A percentile compares a stretch with the other conserved stretches of the same genome.
These are phyloP conservation scores for Holtermannia corniformis DNA, from an alignment of 768 basidiomycete genomes.

Conservation along the genomic window DNA sequence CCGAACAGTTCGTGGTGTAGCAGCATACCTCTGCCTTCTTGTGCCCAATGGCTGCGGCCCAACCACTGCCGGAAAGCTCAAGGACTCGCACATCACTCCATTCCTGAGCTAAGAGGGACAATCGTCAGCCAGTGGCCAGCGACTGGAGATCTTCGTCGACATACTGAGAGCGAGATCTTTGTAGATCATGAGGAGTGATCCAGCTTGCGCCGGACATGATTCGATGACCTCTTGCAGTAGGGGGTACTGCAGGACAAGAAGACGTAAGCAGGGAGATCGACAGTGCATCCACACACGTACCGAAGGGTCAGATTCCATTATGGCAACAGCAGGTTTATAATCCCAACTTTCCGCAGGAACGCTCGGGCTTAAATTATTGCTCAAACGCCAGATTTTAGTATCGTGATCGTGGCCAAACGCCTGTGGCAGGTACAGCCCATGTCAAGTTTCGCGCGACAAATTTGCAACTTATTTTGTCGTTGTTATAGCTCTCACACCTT, in stretches of 20 bases:
- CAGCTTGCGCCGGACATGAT: constrained; percentile 30
- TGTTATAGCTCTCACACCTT: too few species aligned
- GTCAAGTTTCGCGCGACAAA: too few species aligned
- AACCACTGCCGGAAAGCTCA: constrained; percentile 16
- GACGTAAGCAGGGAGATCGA: neutral
- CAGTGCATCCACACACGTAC: constrained; percentile 1
- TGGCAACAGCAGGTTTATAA: too few species aligned
- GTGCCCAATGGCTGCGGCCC: constrained; percentile 35
- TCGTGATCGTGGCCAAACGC: too few species aligned
- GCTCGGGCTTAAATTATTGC: too few species aligned
- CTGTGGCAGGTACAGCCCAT: too few species aligned
- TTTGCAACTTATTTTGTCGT: too few species aligned
- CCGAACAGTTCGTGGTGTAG: neutral
- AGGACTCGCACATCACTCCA: constrained; percentile 32
- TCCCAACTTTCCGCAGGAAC: too few species aligned
- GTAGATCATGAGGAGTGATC: constrained; percentile 29
- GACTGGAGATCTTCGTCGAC: constrained; percentile 3
- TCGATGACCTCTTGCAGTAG: constrained; percentile 15
- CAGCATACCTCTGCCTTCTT: constrained; percentile 21
- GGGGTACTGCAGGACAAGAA: constrained; percentile 7
- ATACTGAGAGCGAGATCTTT: constrained; percentile 36
- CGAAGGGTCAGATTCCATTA: constrained; percentile 7
- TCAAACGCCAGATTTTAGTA: too few species aligned
- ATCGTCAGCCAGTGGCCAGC: neutral
- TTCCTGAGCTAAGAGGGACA: constrained; percentile 26